Conservation (phyloP, 116 monocot species). For the Zostera marina region DNA sequence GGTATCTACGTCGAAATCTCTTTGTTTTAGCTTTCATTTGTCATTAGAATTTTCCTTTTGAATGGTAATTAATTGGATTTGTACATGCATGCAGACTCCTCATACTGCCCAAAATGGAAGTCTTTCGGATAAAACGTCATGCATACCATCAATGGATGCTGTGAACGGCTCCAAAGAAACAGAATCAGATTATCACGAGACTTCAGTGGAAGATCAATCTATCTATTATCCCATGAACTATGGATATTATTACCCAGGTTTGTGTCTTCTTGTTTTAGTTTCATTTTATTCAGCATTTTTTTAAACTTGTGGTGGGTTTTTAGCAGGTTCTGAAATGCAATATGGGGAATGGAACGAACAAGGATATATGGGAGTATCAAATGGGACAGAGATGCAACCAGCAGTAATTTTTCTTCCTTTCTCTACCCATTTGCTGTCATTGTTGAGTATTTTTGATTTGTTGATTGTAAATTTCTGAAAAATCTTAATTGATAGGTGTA, state of each 20-base stretch:
- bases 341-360: constrained; percentile 32
- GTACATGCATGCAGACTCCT: no score
- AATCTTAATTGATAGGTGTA: neutral
- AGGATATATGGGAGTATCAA: constrained; percentile 14
- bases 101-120: constrained; percentile 23
- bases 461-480: neutral
- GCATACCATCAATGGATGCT: constrained; percentile 52
- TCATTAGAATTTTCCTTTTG: no score
- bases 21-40: no score
- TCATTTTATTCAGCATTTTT: neutral
- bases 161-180: constrained; percentile 36
- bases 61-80: no score
- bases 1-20: no score
- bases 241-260: constrained; percentile 57
- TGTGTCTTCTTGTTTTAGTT: constrained; percentile 12
- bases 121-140: constrained; percentile 50
- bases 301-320: neutral
- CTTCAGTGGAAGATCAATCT: constrained; percentile 21
- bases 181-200: constrained; percentile 53
- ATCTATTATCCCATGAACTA: constrained; percentile 40
- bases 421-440: neutral
- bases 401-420: constrained; percentile 24
- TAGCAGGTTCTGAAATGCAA: constrained; percentile 11
- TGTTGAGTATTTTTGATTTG: neutral
- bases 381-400: constrained; percentile 27